These are phyloP conservation scores for Trichoderma gamsii DNA, from an alignment of 495 filamentous ascomycete species.

Conservation along the genomic window DNA sequence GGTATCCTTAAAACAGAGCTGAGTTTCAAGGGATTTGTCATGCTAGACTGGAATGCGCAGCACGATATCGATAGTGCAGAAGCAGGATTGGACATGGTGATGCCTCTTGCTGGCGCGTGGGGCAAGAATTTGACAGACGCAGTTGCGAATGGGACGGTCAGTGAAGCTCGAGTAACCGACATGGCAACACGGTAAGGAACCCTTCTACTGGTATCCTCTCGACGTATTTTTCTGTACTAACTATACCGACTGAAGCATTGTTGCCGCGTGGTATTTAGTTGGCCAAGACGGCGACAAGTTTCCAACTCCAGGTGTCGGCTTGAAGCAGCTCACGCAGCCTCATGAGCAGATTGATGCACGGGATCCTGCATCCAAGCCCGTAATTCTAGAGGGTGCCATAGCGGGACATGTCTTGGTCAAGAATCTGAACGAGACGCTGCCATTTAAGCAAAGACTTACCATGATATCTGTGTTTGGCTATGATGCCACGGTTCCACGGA, in stretches of 20 bases:
- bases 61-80: constrained; percentile 50
- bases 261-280: constrained; percentile 52
- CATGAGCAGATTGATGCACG: constrained; percentile 47
- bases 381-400: constrained; percentile 40
- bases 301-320: constrained; percentile 40
- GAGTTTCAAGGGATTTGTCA: constrained; percentile 59
- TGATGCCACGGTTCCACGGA: constrained; percentile 34
- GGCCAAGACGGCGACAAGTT: constrained; percentile 50
- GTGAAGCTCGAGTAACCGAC: constrained; percentile 45
- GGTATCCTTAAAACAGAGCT: constrained; percentile 60
- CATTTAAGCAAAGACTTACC: constrained; percentile 45
- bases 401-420: constrained; percentile 60
- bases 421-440: constrained; percentile 50
- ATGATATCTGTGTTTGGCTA: constrained; percentile 49
- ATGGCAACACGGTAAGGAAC: constrained; percentile 40
- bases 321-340: constrained; percentile 47
- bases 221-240: not conserved
- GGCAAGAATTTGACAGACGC: constrained; percentile 36
- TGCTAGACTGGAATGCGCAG: constrained; percentile 59
- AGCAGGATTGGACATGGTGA: constrained; percentile 57
- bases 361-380: constrained; percentile 35
- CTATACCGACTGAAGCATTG: constrained; percentile 37
- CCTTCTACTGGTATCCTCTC: too few relatives aligned
- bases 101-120: constrained; percentile 44
- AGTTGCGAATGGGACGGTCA: constrained; percentile 44